Evolutionary conservation across 2,329 filamentous ascomycete genomes (phyloP).

Genomic region (Botryotinia globosa): DNA sequence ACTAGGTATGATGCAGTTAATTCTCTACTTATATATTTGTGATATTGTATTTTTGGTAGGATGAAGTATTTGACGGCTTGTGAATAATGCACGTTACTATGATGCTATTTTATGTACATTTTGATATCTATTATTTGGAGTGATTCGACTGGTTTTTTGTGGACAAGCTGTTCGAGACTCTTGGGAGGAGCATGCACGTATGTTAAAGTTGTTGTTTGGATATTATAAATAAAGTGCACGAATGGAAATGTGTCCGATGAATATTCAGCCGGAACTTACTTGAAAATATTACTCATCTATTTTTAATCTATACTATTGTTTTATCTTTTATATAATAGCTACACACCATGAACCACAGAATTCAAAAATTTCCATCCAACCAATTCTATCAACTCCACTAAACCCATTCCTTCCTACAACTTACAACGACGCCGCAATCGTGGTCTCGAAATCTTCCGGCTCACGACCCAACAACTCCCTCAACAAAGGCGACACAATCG

Average conservation of each 20-base stretch:
- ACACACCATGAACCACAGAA: neutral
- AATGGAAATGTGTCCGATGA: too few relatives aligned
- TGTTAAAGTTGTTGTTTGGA: too few relatives aligned
- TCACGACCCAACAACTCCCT: neutral
- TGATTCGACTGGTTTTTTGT: too few relatives aligned
- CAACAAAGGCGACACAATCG: neutral
- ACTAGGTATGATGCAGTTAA: too few relatives aligned
- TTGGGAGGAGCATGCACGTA: accelerated
- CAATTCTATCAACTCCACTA: neutral
- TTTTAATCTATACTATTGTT: neutral
- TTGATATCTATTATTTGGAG: too few relatives aligned
- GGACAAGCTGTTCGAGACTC: too few relatives aligned
- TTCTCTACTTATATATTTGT: accelerated
- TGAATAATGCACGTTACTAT: neutral
- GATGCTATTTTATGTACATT: too few relatives aligned
- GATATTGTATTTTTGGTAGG: neutral
- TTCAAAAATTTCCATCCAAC: neutral
- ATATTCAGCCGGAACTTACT: neutral
- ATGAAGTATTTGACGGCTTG: neutral
- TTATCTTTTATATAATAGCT: neutral
- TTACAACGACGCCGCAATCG: neutral
- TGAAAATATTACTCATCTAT: neutral
- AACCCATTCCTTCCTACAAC: neutral
- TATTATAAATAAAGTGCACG: too few relatives aligned
- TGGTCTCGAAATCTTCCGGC: neutral